phyloP scores from a whole-genome alignment of 179 eudicot species.

The Beta corolliflora region DNA sequence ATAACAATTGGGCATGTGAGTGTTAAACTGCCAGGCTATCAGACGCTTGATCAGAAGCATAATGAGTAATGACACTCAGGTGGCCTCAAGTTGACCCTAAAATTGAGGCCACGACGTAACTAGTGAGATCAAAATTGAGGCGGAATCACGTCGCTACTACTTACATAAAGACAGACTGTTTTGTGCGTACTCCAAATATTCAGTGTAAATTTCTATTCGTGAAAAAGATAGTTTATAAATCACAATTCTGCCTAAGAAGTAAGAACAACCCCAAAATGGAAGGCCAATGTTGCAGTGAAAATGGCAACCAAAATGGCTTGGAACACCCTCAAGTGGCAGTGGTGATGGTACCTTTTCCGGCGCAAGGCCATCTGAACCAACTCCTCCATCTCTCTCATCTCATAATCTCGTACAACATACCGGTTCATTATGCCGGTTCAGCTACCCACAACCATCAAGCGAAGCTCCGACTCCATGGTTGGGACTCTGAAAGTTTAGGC shows the following conservation, averaged over 20 bases:
- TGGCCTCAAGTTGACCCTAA: too few species aligned
- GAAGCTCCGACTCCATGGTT: constrained; percentile 38
- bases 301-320: neutral
- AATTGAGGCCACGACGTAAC: neutral
- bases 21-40: too few species aligned
- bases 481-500: constrained; percentile 5
- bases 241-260: neutral
- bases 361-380: constrained; percentile 55
- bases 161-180: neutral
- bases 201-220: neutral
- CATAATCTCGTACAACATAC: constrained; percentile 32
- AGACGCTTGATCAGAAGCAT: too few species aligned
- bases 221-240: neutral
- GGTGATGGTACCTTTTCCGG: constrained; percentile 43
- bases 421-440: constrained; percentile 38
- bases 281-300: neutral
- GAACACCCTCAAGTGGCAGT: constrained; percentile 28
- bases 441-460: constrained; percentile 44
- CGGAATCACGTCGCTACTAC: neutral
- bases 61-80: too few species aligned
- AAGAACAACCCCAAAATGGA: neutral
- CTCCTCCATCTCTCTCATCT: constrained; percentile 45
- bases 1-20: too few species aligned
- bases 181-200: neutral
- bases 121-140: neutral